phyloP scores from a whole-genome alignment of 2,329 filamentous ascomycete species.

The Cytospora piceicola region DNA sequence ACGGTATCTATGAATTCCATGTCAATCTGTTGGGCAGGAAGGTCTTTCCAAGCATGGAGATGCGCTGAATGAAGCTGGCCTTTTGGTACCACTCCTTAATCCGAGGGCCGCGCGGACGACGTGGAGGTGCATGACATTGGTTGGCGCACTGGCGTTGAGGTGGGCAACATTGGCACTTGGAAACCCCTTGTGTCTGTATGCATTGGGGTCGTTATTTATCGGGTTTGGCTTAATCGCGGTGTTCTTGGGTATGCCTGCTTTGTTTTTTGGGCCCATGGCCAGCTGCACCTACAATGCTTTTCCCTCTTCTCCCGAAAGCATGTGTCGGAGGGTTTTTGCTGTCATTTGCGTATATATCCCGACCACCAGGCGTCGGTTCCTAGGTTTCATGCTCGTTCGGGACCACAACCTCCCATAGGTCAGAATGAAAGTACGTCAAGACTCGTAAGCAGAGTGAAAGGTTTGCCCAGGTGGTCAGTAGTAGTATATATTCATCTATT shows the following conservation, averaged over 20 bases:
- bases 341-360: background rate
- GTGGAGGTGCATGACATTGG: background rate
- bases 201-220: background rate
- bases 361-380: conserved; percentile 1
- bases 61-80: conserved; percentile 46
- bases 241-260: background rate
- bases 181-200: conserved; percentile 19
- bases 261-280: background rate
- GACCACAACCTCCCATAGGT: background rate
- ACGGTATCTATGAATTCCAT: conserved; percentile 76
- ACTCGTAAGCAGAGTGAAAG: background rate
- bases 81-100: background rate
- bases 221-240: background rate
- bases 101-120: background rate
- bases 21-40: conserved; percentile 67
- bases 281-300: background rate
- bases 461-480: background rate
- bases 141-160: conserved; percentile 18
- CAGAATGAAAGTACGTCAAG: background rate
- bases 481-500: background rate
- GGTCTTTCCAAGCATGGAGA: conserved; percentile 57
- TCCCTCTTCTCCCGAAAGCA: background rate
- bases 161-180: conserved; percentile 23
- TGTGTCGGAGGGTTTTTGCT: background rate
- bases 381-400: background rate